phyloP scores from a whole-genome alignment of 768 basidiomycete species.

The Leucosporidium scottii region DNA sequence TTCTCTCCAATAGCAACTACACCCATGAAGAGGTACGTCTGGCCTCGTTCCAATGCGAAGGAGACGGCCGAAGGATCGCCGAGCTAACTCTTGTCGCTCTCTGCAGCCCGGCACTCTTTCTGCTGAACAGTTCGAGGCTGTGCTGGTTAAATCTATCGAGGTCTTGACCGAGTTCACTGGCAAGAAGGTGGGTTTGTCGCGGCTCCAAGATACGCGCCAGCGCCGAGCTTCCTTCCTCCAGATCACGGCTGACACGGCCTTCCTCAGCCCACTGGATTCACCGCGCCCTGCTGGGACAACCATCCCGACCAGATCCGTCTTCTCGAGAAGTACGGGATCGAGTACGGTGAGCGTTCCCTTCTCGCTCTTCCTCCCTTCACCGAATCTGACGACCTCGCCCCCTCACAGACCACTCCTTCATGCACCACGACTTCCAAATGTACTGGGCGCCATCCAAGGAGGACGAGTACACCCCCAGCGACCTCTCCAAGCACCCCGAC shows the following conservation, averaged over 20 bases:
- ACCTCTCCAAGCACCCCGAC: conserved; percentile 1
- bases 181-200: neutral
- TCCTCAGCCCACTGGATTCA: neutral
- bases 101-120: neutral
- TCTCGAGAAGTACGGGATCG: neutral
- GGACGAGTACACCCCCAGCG: neutral
- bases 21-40: no score
- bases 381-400: no score
- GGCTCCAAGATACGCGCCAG: no score
- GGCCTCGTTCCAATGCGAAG: no score
- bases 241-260: no score
- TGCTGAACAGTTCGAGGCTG: neutral
- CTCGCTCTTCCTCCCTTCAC: no score
- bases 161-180: neutral
- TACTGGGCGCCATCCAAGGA: neutral
- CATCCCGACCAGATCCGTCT: neutral
- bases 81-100: neutral
- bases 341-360: neutral
- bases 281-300: neutral
- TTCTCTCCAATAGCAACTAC: no score
- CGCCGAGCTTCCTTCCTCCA: no score
- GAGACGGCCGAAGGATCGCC: no score
- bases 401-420: neutral
- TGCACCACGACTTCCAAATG: neutral
- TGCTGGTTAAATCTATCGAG: neutral